These are phyloP conservation scores for Penicillium sp. DNA, from an alignment of 2,329 filamentous ascomycete species.

Conservation along the genomic window DNA sequence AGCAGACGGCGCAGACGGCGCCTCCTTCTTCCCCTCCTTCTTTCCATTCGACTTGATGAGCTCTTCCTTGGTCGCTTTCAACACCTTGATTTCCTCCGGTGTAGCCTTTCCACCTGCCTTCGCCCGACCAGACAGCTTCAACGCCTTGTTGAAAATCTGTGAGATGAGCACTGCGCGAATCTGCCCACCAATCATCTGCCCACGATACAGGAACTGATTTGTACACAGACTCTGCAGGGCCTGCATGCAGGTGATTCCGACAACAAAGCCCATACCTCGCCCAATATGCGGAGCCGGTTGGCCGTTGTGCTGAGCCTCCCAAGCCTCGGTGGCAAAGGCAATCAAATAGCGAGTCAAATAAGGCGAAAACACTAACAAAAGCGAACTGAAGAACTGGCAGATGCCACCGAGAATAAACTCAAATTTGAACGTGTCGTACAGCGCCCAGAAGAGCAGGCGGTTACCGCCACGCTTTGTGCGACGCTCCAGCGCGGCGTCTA, in stretches of 20 bases:
- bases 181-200: conserved; percentile 88
- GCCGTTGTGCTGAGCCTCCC: conserved; percentile 53
- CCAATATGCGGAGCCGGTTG: conserved; percentile 62
- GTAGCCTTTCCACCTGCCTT: conserved; percentile 68
- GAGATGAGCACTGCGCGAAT: conserved; percentile 74
- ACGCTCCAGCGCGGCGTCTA: conserved; percentile 64
- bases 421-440: conserved; percentile 78
- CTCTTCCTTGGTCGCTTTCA: conserved; percentile 40
- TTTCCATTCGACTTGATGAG: conserved; percentile 38
- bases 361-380: conserved; percentile 73
- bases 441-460: conserved; percentile 68
- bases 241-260: conserved; percentile 84
- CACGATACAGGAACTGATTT: conserved; percentile 88
- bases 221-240: conserved; percentile 71
- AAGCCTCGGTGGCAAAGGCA: conserved; percentile 75
- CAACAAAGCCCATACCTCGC: conserved; percentile 70
- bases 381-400: conserved; percentile 66
- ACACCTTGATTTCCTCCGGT: conserved; percentile 46
- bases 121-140: conserved; percentile 80
- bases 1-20: conserved; percentile 40
- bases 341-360: conserved; percentile 85
- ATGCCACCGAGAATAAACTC: conserved; percentile 83
- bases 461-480: conserved; percentile 64
- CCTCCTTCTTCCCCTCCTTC: conserved; percentile 31
- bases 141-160: conserved; percentile 85